phyloP scores from a whole-genome alignment of 352 stramenopile genomes.

The Pythium dissimile region DNA sequence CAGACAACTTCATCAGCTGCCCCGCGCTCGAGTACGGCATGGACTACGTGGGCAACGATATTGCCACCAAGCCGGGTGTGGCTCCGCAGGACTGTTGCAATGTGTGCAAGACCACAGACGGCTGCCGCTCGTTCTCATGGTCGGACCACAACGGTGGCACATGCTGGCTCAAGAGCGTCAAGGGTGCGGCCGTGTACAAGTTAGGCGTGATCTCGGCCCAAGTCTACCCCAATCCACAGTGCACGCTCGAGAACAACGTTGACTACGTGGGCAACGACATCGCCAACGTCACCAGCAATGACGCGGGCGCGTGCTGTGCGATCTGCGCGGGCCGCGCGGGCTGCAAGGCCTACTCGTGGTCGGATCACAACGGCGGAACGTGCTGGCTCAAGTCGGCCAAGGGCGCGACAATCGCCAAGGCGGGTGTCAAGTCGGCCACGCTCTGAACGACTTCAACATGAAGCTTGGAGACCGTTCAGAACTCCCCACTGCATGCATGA shows the following conservation, averaged over 20 bases:
- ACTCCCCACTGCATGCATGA: too few species aligned
- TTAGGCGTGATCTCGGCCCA: neutral
- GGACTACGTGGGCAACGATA: neutral
- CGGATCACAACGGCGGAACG: conserved; percentile 39
- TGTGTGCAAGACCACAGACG: neutral
- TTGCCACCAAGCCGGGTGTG: neutral
- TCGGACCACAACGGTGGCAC: neutral
- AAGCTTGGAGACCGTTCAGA: too few species aligned
- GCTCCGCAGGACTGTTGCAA: neutral
- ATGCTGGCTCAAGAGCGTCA: conserved; percentile 49
- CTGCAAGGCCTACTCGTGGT: conserved; percentile 31
- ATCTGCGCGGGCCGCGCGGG: neutral
- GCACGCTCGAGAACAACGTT: neutral
- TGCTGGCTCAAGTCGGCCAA: conserved; percentile 32
- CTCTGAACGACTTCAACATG: too few species aligned
- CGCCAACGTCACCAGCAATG: neutral
- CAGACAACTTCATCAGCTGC: neutral
- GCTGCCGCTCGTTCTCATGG: neutral
- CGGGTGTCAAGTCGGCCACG: neutral
- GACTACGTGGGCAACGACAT: conserved; percentile 8
- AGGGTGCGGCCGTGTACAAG: neutral
- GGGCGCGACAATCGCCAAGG: neutral
- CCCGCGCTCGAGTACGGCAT: neutral
- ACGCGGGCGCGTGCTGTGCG: neutral
- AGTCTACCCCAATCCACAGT: neutral